phyloP scores from a whole-genome alignment of 352 stramenopile genomes.

The Peronospora farinosa region DNA sequence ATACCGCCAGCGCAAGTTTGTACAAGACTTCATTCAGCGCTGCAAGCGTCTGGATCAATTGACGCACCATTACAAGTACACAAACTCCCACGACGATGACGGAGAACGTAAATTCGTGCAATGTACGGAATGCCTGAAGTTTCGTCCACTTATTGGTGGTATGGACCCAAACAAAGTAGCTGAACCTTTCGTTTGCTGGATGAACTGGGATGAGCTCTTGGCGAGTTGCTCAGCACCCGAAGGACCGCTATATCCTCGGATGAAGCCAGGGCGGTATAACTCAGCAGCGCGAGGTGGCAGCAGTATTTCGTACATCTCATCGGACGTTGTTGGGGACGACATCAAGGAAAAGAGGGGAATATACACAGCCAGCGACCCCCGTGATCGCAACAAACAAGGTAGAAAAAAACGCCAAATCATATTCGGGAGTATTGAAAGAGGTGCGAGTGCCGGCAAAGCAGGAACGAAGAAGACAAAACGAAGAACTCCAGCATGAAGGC shows the following conservation, averaged over 20 bases:
- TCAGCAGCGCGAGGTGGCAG: slow-evolving; percentile 1
- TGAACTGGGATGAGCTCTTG: slow-evolving; percentile 79
- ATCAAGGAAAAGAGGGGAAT: slow-evolving; percentile 7
- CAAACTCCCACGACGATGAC: slow-evolving; percentile 52
- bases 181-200: slow-evolving; percentile 80
- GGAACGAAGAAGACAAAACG: slow-evolving; percentile 20
- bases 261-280: slow-evolving; percentile 8
- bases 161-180: slow-evolving; percentile 64
- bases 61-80: slow-evolving; percentile 56
- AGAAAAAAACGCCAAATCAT: slow-evolving; percentile 25
- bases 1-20: slow-evolving; percentile 64
- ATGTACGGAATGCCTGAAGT: slow-evolving; percentile 67
- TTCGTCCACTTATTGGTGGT: slow-evolving; percentile 60
- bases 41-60: slow-evolving; percentile 75
- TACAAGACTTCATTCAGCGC: slow-evolving; percentile 55
- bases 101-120: slow-evolving; percentile 64
- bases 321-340: slow-evolving; percentile 3
- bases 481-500: slow-evolving; percentile 14
- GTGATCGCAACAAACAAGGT: slow-evolving; percentile 12
- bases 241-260: slow-evolving; percentile 25
- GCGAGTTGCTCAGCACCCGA: slow-evolving; percentile 74
- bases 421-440: slow-evolving; percentile 8
- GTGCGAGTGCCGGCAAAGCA: slow-evolving; percentile 1
- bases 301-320: neutral
- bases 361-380: slow-evolving; percentile 2